A percentile compares a stretch with the other conserved stretches of the same genome.
Evolutionary conservation across 108 stramenopile species (phyloP).

Genomic region (Skeletonema menzelii): DNA sequence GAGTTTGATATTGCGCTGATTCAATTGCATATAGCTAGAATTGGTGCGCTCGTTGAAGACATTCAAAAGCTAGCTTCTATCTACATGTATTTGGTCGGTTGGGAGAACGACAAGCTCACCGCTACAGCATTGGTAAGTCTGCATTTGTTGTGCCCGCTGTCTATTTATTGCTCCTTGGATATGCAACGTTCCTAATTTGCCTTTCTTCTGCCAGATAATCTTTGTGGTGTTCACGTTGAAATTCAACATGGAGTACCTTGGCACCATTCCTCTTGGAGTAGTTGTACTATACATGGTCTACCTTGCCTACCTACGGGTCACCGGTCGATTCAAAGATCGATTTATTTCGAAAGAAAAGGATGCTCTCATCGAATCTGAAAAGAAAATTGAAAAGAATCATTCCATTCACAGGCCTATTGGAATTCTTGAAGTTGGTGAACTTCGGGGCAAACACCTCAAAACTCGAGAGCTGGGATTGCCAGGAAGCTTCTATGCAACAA

Average conservation of each 20-base stretch:
- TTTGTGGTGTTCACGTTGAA: slow-evolving; percentile 36
- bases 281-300: slow-evolving; percentile 58
- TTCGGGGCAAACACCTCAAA: slow-evolving; percentile 61
- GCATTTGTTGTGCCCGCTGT: slow-evolving; percentile 14
- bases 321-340: slow-evolving; percentile 45
- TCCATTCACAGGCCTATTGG: slow-evolving; percentile 67
- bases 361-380: slow-evolving; percentile 49
- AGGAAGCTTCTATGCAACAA: slow-evolving; percentile 64
- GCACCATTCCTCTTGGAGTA: slow-evolving; percentile 49
- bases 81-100: slow-evolving; percentile 67
- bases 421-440: slow-evolving; percentile 46
- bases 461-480: slow-evolving; percentile 74
- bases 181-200: not conserved
- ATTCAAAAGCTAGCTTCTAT: slow-evolving; percentile 46
- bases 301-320: slow-evolving; percentile 37
- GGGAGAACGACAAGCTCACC: slow-evolving; percentile 72
- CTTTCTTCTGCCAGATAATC: slow-evolving; percentile 15
- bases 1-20: slow-evolving; percentile 68
- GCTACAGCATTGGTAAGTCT: slow-evolving; percentile 45
- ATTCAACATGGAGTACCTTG: slow-evolving; percentile 50
- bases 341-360: slow-evolving; percentile 66
- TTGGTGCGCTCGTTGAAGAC: slow-evolving; percentile 58
- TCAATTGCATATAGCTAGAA: slow-evolving; percentile 73
- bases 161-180: not conserved
- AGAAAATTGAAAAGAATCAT: slow-evolving; percentile 50